phyloP scores from a whole-genome alignment of 192 early-diverging fungal genomes.

The Piromyces finnis region DNA sequence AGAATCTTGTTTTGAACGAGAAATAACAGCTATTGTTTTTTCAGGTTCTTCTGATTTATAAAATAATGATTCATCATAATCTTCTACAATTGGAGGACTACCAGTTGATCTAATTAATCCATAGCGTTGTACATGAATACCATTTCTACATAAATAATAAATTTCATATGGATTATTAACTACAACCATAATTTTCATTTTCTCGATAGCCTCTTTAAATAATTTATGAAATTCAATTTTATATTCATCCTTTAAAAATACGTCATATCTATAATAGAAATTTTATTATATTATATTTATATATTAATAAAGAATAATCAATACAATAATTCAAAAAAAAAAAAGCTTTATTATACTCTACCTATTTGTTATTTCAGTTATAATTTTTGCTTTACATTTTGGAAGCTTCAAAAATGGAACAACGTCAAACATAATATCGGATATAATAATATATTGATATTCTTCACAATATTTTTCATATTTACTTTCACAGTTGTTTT shows the following conservation, averaged over 20 bases:
- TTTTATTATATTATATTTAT: too few relatives aligned
- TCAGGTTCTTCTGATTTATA: not conserved
- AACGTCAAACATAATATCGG: not conserved
- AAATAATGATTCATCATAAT: not conserved
- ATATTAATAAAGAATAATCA: too few relatives aligned
- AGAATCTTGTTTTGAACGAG: not conserved
- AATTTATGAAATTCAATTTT: not conserved
- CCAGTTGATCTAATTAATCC: not conserved
- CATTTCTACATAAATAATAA: not conserved
- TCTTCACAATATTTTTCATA: not conserved
- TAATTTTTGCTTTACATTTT: not conserved
- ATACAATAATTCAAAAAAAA: too few relatives aligned
- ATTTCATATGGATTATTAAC: not conserved
- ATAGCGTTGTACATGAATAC: not conserved
- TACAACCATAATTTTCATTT: not conserved
- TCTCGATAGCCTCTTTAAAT: not conserved
- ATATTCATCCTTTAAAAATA: not conserved
- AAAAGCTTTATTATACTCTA: too few relatives aligned
- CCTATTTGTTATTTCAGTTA: not conserved
- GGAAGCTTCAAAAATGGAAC: not conserved
- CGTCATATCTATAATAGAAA: not conserved
- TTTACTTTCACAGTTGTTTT: not conserved
- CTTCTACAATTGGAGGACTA: not conserved
- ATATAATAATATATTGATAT: not conserved
- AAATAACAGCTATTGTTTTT: not conserved